Base-by-base conservation (phyloP, 1,284 basidiomycete genomes). In the Takashimella tepidaria region DNA sequence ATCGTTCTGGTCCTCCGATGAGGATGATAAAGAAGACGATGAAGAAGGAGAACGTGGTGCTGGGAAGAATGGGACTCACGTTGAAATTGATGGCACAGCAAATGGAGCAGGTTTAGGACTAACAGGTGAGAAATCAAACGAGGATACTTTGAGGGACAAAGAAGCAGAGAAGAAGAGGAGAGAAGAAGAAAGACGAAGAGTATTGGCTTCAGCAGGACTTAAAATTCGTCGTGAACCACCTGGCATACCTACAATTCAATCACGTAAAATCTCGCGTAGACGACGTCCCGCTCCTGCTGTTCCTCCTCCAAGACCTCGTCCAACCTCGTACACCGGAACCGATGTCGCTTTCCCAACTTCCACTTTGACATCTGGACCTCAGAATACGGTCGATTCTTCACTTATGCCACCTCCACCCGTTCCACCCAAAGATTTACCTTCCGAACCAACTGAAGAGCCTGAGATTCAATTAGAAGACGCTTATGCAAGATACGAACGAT, bases 141-240 rank as follows among this genome's bases (percentile, higher is more conserved):
- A n/a, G n/a, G n/a, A n/a, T 50, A 40, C 10, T 76, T 66, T 3
- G 71, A 76, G 27, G 60, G 68, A 41, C 42, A 79, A 79, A 45
- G 79, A 80, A 42, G 80, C 60, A 3, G 84, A 87, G 53, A 79
- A 80, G 16, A 79, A 81, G 59, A 82, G 84, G 25, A 82, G 89
- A 43, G 89, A 86, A 55, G 78, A 81, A 19, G 91, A 93, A 69
- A 79, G 90, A 25, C 82, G 85, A 61, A 81, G 86, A 22, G 88
- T 95, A 8, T 78, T 97, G 13, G 85, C 91, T 67, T 89, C 89
- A 0, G 91, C 91, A 0, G 93, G 93, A 0, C 77, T 96, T 37
- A 83, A 92, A 53, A 80, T 95, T 48, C 63, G 67, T 27, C 51
- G 68, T 5, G 73, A 72, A 54, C 62, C 70, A 3, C 65, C 72